Evolutionary conservation across 495 filamentous ascomycete species (phyloP).

Genomic region (Jackrogersella multiformis): DNA sequence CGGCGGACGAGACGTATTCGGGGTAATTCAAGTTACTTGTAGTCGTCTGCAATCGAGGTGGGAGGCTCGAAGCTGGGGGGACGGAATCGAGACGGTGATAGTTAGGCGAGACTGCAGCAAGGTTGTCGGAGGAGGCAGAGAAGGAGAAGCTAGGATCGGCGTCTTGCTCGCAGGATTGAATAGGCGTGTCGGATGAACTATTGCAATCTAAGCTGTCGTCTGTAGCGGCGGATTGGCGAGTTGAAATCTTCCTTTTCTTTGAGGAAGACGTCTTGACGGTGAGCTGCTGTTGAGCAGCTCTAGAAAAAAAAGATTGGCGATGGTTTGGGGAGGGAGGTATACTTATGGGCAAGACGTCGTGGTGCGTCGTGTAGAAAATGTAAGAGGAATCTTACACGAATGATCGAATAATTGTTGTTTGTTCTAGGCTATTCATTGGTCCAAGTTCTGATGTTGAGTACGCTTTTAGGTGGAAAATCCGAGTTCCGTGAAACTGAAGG

Average conservation of each 20-base stretch:
- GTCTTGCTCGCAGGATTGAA: constrained; percentile 62
- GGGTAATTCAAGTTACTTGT: constrained; percentile 51
- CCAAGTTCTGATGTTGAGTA: background rate
- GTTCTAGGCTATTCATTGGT: constrained; percentile 15
- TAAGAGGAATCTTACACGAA: constrained; percentile 18
- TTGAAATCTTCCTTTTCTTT: constrained; percentile 85
- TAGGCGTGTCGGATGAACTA: constrained; percentile 54
- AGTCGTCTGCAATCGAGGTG: constrained; percentile 57
- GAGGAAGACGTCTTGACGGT: constrained; percentile 85
- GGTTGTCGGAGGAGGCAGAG: constrained; percentile 48
- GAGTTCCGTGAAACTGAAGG: constrained; percentile 21
- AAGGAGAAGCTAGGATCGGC: constrained; percentile 52
- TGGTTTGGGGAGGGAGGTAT: constrained; percentile 20
- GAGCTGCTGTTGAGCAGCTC: constrained; percentile 74
- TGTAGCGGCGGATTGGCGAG: constrained; percentile 58
- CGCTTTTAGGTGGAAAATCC: constrained; percentile 23
- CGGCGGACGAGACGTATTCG: constrained; percentile 63
- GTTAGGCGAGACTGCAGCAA: constrained; percentile 55
- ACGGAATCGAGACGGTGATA: constrained; percentile 69
- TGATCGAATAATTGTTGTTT: constrained; percentile 5
- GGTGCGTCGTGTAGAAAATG: constrained; percentile 16
- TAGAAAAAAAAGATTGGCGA: constrained; percentile 33
- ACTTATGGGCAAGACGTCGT: constrained; percentile 21
- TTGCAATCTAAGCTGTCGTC: constrained; percentile 45
- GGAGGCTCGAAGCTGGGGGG: constrained; percentile 58